These are phyloP conservation scores for Candida silvicultrix DNA, from an alignment of 805 yeast species.

Conservation along the genomic window DNA sequence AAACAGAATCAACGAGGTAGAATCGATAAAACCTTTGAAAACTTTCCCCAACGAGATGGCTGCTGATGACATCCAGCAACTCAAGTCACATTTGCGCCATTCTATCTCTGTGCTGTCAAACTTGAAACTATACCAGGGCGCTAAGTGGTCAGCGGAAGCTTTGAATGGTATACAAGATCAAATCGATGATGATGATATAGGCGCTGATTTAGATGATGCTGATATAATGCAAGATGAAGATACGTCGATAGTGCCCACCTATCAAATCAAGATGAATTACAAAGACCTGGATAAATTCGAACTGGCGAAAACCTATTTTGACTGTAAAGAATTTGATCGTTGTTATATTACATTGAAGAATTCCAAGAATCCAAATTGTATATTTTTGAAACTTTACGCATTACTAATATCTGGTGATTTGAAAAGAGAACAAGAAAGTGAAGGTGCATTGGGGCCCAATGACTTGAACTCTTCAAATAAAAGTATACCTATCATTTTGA, in stretches of 20 bases:
- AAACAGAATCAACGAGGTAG: too few species aligned
- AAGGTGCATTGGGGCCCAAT: slow-evolving; percentile 49
- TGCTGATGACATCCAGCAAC: slow-evolving; percentile 8
- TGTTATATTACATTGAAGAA: slow-evolving; percentile 54
- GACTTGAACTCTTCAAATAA: slow-evolving; percentile 27
- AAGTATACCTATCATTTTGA: slow-evolving; percentile 29
- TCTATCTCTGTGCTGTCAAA: slow-evolving; percentile 42
- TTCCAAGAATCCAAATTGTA: slow-evolving; percentile 43
- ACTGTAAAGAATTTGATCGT: slow-evolving; percentile 79
- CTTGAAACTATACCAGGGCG: slow-evolving; percentile 58
- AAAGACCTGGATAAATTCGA: slow-evolving; percentile 40
- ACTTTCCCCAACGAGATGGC: too few species aligned
- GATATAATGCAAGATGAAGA: background rate
- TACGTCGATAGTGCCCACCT: background rate
- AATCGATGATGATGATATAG: slow-evolving; percentile 14
- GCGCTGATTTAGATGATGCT: slow-evolving; percentile 15
- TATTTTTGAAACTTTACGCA: slow-evolving; percentile 65
- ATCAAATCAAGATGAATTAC: slow-evolving; percentile 4
- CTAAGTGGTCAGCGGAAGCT: slow-evolving; percentile 87
- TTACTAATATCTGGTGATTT: slow-evolving; percentile 74
- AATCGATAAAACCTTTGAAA: too few species aligned
- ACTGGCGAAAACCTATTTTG: slow-evolving; percentile 70
- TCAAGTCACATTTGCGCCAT: slow-evolving; percentile 25
- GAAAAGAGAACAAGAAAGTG: slow-evolving; percentile 61
- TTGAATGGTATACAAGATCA: slow-evolving; percentile 61